These are phyloP conservation scores for Brassica juncea DNA, from an alignment of 345 rosid genomes.

Conservation along the genomic window DNA sequence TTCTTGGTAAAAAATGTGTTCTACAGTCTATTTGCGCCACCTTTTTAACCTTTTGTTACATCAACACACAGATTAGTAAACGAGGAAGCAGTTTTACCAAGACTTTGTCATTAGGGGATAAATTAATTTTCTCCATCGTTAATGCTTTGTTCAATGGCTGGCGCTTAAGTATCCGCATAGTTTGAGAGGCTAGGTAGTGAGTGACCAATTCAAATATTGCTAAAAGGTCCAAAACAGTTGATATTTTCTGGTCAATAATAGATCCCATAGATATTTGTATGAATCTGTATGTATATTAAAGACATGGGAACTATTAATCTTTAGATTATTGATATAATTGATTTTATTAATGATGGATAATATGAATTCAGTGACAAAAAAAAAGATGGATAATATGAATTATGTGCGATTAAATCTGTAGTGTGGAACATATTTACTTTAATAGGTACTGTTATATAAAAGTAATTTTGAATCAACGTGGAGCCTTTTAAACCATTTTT, in stretches of 20 bases:
- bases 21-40: background rate
- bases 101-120: background rate
- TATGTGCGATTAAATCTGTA: background rate
- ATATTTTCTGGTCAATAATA: conserved; percentile 16
- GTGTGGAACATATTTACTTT: background rate
- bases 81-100: background rate
- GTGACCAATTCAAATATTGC: conserved; percentile 9
- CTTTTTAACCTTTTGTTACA: background rate
- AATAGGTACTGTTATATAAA: background rate
- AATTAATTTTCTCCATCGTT: background rate
- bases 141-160: conserved; percentile 25
- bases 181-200: conserved; percentile 2
- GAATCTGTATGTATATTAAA: background rate
- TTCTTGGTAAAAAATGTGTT: background rate
- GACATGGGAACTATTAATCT: background rate
- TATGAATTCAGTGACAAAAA: background rate
- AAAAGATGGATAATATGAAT: background rate
- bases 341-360: background rate
- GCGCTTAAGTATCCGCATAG: background rate
- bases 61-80: background rate
- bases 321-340: background rate
- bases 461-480: conserved; percentile 21
- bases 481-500: conserved; percentile 1
- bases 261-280: background rate
- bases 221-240: background rate